Percentiles rank a stretch among this genome's conserved stretches.
Conservation (phyloP, 176 grass and related monocot genomes). For the Miscanthus lutarioriparius region DNA sequence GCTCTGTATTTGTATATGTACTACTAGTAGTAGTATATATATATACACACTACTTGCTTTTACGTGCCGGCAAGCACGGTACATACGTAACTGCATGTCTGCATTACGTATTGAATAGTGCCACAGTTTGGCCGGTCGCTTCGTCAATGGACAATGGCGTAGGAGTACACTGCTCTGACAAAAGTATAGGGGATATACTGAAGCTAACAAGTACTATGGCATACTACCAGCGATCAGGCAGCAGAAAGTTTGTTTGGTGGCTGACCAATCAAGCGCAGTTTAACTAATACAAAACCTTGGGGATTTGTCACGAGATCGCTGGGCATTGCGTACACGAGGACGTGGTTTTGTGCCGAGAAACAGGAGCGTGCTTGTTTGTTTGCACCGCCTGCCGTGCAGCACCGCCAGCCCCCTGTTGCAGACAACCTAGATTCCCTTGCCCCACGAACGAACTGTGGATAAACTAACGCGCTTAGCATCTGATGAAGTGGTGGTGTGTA, state of each 20-base stretch:
- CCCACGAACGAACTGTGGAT: neutral
- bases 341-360: slow-evolving; percentile 31
- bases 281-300: neutral
- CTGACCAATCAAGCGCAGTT: neutral
- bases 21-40: neutral
- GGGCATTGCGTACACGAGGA: slow-evolving; percentile 14
- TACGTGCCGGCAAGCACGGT: slow-evolving; percentile 29
- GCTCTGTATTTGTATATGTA: neutral
- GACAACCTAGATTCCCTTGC: slow-evolving; percentile 35
- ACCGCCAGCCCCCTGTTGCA: neutral
- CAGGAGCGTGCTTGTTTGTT: neutral
- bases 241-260: slow-evolving; percentile 8
- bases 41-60: neutral
- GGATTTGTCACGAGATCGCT: slow-evolving; percentile 18
- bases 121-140: too few relatives aligned
- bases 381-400: neutral
- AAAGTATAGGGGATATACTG: too few relatives aligned
- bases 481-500: neutral
- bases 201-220: too few relatives aligned
- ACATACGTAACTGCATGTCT: neutral
- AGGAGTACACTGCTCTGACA: neutral
- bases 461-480: neutral
- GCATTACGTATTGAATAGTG: neutral
- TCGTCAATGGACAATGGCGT: neutral
- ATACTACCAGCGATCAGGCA: neutral